Conservation (phyloP, 306 rosid genomes). For the Cicer yamashitae region DNA sequence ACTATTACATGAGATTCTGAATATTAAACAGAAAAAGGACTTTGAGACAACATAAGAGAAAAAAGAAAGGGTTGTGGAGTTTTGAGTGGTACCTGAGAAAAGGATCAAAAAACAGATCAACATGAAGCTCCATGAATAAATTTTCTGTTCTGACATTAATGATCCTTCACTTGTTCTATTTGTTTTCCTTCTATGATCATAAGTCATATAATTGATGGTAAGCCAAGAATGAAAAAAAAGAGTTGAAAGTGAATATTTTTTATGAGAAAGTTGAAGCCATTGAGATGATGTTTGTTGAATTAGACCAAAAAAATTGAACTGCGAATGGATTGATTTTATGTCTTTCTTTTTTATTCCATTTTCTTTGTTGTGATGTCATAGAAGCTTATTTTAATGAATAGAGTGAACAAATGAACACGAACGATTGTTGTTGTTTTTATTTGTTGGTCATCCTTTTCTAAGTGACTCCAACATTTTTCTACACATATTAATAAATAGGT, state of each 20-base stretch:
- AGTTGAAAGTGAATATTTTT: not conserved
- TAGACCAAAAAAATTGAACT: not conserved
- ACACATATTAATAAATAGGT: no score
- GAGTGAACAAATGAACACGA: not conserved
- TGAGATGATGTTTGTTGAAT: slow-evolving; percentile 2
- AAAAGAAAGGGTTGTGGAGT: not conserved
- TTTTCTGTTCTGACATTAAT: slow-evolving; percentile 60
- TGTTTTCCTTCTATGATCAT: slow-evolving; percentile 24
- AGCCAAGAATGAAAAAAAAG: not conserved
- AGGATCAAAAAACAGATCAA: slow-evolving; percentile 56
- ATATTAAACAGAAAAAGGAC: not conserved
- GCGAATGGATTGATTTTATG: no score
- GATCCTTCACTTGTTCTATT: slow-evolving; percentile 22
- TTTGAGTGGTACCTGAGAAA: slow-evolving; percentile 54
- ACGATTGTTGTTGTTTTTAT: not conserved
- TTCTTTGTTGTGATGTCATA: slow-evolving; percentile 12
- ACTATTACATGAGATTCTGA: slow-evolving; percentile 3
- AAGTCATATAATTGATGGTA: slow-evolving; percentile 31
- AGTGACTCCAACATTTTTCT: no score
- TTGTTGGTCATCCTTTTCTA: not conserved
- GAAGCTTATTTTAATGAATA: not conserved
- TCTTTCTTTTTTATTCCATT: not conserved
- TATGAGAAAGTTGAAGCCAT: slow-evolving; percentile 1
- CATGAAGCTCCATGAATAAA: slow-evolving; percentile 51
- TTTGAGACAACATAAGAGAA: not conserved